Conservation (phyloP, 2,329 filamentous ascomycete genomes). For the Ophiosphaerella korrae region DNA sequence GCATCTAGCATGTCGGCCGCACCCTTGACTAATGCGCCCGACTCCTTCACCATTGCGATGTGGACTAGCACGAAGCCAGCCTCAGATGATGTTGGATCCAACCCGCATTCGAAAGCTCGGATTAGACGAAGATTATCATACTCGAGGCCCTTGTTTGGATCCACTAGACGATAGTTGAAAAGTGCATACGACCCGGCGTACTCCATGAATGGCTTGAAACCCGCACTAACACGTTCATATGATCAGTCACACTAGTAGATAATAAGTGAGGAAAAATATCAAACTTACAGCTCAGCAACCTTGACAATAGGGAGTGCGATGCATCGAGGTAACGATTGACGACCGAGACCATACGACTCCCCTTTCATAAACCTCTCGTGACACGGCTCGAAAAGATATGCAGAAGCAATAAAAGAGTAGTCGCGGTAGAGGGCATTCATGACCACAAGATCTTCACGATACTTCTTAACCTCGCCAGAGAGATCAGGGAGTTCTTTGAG, state of each 20-base stretch:
- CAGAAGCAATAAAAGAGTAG: conserved; percentile 88
- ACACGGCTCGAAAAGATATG: conserved; percentile 90
- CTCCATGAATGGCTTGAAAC: conserved; percentile 93
- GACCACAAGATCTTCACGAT: conserved; percentile 71
- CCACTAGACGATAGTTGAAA: conserved; percentile 67
- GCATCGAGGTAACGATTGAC: conserved; percentile 72
- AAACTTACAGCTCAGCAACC: conserved; percentile 81
- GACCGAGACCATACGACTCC: conserved; percentile 76
- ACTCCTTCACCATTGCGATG: conserved; percentile 92
- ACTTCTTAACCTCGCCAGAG: conserved; percentile 72
- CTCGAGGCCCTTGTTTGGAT: conserved; percentile 58
- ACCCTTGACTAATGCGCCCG: conserved; percentile 75
- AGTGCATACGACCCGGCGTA: conserved; percentile 69
- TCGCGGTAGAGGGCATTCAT: conserved; percentile 90
- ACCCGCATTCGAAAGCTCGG: conserved; percentile 87
- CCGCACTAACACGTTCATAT: conserved; percentile 52
- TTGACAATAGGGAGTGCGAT: conserved; percentile 82
- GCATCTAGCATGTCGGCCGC: conserved; percentile 69
- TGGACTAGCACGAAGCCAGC: conserved; percentile 96
- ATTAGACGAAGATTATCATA: conserved; percentile 77
- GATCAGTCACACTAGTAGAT: conserved; percentile 22
- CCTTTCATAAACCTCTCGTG: conserved; percentile 72
- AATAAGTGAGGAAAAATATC: neutral
- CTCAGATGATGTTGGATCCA: conserved; percentile 85
- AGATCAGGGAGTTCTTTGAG: conserved; percentile 77